Conservation (phyloP, 768 basidiomycete genomes). For the Kwoniella pini region DNA sequence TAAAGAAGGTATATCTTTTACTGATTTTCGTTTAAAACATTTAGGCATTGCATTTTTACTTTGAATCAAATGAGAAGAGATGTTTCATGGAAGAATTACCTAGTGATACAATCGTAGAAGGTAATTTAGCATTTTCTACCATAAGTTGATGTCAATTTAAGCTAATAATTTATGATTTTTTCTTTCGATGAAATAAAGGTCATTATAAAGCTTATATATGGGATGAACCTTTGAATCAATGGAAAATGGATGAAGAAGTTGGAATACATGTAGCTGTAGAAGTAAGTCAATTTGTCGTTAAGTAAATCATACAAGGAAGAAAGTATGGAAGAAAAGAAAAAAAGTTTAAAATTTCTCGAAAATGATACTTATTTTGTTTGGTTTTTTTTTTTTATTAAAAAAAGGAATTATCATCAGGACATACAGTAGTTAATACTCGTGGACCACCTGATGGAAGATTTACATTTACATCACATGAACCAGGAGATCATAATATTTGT, state of each 20-base stretch:
- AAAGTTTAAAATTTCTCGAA: too few relatives aligned
- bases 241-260: constrained; percentile 70
- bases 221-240: constrained; percentile 70
- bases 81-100: constrained; percentile 98
- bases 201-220: constrained; percentile 93
- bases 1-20: too few relatives aligned
- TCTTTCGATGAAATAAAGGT: too few relatives aligned
- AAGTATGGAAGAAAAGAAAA: too few relatives aligned
- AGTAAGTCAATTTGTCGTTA: constrained; percentile 58
- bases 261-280: constrained; percentile 90
- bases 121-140: constrained; percentile 59
- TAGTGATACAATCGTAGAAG: constrained; percentile 90
- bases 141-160: too few relatives aligned
- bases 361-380: too few relatives aligned
- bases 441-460: constrained; percentile 88
- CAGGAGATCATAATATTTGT: constrained; percentile 97
- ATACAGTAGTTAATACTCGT: constrained; percentile 81
- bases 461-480: constrained; percentile 95
- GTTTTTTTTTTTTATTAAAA: background rate
- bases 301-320: too few relatives aligned
- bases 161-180: too few relatives aligned
- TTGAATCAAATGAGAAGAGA: constrained; percentile 86
- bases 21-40: too few relatives aligned
- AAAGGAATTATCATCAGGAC: constrained; percentile 82
- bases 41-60: constrained; percentile 87